A percentile compares a stretch with the other conserved stretches of the same genome.
Evolutionary conservation across 2,329 filamentous ascomycete genomes (phyloP).

Genomic region (Aspergillus quadricinctus): DNA sequence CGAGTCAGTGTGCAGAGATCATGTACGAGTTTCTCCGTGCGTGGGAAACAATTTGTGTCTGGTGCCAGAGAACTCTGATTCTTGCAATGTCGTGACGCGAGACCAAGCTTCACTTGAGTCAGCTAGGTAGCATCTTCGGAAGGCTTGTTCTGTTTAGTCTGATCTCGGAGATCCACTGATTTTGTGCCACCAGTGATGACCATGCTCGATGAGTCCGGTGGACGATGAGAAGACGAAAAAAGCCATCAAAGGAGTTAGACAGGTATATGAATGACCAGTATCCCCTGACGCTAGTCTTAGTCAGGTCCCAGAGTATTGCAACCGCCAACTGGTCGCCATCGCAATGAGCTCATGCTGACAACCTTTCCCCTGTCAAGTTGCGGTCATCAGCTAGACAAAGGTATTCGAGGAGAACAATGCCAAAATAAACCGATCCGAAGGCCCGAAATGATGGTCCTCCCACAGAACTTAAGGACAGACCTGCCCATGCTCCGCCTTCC

Average conservation of each 20-base stretch:
- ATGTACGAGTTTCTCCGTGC: no score
- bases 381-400: neutral
- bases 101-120: neutral
- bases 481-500: neutral
- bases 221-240: neutral
- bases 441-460: neutral
- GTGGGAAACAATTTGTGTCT: neutral
- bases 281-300: neutral
- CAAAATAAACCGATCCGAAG: no score
- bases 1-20: no score
- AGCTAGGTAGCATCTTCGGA: neutral
- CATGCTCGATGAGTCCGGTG: neutral
- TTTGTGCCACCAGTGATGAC: neutral
- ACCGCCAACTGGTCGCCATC: neutral
- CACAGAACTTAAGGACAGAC: no score
- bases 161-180: neutral
- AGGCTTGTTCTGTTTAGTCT: neutral
- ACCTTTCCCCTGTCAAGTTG: neutral
- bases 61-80: neutral
- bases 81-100: neutral
- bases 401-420: neutral
- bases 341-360: neutral
- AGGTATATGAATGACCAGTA: neutral
- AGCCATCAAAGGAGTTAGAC: neutral
- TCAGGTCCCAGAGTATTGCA: neutral